These are phyloP conservation scores for Fusarium bactridioides DNA, from an alignment of 2,329 filamentous ascomycete species.

Conservation along the genomic window DNA sequence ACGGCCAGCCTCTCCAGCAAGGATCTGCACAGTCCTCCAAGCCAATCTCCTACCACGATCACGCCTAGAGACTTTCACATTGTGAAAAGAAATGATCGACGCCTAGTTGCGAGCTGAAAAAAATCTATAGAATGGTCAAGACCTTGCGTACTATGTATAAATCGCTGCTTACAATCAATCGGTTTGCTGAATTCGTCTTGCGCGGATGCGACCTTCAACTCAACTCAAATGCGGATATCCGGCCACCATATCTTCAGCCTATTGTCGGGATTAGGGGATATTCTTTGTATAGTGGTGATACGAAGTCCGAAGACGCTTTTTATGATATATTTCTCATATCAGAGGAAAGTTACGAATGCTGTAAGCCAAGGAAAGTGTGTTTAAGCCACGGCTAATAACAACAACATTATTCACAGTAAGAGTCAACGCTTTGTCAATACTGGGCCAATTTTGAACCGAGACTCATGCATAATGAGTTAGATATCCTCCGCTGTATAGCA, in stretches of 20 bases:
- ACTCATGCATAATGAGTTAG: neutral
- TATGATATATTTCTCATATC: neutral
- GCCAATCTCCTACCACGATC: neutral
- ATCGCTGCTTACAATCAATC: neutral
- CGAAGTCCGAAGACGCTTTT: neutral
- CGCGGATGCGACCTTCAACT: too few species aligned
- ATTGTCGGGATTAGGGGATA: neutral
- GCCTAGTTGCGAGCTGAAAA: neutral
- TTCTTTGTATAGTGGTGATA: fast-evolving
- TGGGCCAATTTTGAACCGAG: neutral
- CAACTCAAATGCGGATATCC: neutral
- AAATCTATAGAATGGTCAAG: neutral
- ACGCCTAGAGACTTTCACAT: neutral
- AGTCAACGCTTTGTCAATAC: neutral
- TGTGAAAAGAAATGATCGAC: neutral
- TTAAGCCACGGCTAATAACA: fast-evolving
- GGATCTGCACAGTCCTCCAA: neutral
- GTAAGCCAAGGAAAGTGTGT: neutral
- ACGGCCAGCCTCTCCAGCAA: neutral
- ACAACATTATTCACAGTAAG: neutral
- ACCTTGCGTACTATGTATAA: neutral
- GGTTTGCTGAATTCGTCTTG: too few species aligned
- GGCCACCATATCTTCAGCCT: neutral
- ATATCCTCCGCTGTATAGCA: neutral
- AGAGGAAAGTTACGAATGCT: neutral